Evolutionary conservation across 345 rosid species (phyloP), one percentile per base, ranked within the genome.

Genomic region (Salix dunnii): DNA sequence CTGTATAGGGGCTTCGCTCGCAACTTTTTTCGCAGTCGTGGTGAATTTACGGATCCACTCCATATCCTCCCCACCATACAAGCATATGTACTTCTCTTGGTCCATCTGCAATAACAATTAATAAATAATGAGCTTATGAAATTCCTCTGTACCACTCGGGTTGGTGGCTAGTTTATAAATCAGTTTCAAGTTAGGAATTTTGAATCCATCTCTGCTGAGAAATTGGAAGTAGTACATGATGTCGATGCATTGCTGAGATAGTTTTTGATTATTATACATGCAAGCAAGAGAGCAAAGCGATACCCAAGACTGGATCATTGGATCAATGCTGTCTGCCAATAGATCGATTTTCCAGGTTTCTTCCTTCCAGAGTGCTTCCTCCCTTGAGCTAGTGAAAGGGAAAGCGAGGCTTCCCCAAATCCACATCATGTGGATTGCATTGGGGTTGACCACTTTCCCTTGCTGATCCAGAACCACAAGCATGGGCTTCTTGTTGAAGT

Each of bases 371-470:
- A 94, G 86, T 40, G 82, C 85, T 74, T 78, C 86, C 79, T 90
- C 94, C 76, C 78, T 84, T 1, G 74, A 46, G 71, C 84, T 84
- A 0, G 97, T 90, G 87, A 94, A 94, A 23, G 98, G 98, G 67
- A 85, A 87, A 5, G 97, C 97, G 51, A 62, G 27, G 60, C 77
- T 72, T n/a, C 90, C 91, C 97, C 97, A 92, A 77, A 92, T 90
- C 90, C 93, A 88, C 81, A 90, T 88, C 98, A 94, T 92, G 65
- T 89, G 90, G 74, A 94, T 78, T 31, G 98, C 97, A 61, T 92
- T 92, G 25, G 86, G 89, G 67, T 86, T 85, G 79, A 77, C 87
- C 58, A 91, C 91, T 69, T 79, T 87, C n/a, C 97, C 98, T 76
- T 91, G 92, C 1, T 92, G 89, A 70, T 92, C 95, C 79, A 94